Conservation (phyloP, 164 flowering plant species). For the Paratinospora sagittata region DNA sequence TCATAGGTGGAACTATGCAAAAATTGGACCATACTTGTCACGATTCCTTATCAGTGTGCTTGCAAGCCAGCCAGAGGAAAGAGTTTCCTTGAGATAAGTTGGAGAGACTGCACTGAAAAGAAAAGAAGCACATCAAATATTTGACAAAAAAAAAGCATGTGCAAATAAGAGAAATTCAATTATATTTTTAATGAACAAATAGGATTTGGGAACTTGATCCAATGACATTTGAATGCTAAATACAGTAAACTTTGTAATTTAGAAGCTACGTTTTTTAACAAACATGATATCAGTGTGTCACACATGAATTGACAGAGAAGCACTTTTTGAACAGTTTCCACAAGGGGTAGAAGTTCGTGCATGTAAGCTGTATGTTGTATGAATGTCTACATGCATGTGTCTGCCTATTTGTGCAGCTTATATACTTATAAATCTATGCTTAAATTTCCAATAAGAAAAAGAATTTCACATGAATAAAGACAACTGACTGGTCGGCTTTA, state of each 20-base stretch:
- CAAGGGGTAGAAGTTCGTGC: not conserved
- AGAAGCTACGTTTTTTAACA: not conserved
- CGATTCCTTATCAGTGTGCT: slow-evolving; percentile 42
- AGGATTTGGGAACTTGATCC: not conserved
- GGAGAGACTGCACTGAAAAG: slow-evolving; percentile 67
- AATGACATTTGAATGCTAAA: not conserved
- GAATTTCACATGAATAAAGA: too few species aligned
- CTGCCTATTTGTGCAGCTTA: too few species aligned
- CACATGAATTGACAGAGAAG: not conserved
- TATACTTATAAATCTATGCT: too few species aligned
- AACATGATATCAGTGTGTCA: not conserved
- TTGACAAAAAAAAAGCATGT: not conserved
- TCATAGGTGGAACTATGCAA: not conserved
- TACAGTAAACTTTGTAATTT: not conserved
- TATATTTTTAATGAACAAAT: not conserved
- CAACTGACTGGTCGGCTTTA: too few species aligned
- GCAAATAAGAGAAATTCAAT: not conserved
- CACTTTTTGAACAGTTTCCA: not conserved
- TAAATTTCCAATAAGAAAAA: too few species aligned
- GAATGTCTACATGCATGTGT: too few species aligned
- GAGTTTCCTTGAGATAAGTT: slow-evolving; percentile 57
- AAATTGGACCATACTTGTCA: slow-evolving; percentile 43
- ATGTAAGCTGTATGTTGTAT: too few species aligned
- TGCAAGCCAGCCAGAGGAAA: slow-evolving; percentile 63
- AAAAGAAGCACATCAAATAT: slow-evolving; percentile 21